Percentiles rank a stretch among this genome's conserved stretches.
Evolutionary conservation across 768 basidiomycete genomes (phyloP).

Genomic region (Termitomyces sp.): DNA sequence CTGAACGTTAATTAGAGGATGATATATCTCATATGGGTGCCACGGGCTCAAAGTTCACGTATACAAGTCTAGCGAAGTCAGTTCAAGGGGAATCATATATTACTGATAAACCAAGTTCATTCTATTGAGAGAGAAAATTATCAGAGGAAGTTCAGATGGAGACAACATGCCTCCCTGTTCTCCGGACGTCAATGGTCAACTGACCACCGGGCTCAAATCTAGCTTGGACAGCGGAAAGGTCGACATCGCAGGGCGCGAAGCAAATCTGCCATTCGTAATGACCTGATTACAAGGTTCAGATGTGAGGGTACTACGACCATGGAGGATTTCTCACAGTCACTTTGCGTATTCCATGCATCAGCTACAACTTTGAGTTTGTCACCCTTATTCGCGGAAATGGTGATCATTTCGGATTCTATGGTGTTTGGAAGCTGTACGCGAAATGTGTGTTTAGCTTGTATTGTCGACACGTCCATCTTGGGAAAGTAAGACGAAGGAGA

Average conservation of each 20-base stretch:
- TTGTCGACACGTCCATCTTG: constrained; percentile 42
- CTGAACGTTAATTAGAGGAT: constrained; percentile 3
- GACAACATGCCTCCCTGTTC: constrained; percentile 16
- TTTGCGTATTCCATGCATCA: constrained; percentile 61
- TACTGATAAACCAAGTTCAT: background rate
- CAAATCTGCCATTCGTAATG: constrained; percentile 62
- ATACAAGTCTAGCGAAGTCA: background rate
- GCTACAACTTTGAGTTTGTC: constrained; percentile 56
- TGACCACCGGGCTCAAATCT: constrained; percentile 43
- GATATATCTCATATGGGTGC: background rate
- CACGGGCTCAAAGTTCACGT: background rate
- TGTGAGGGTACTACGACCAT: constrained; percentile 2
- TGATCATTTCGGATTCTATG: constrained; percentile 61
- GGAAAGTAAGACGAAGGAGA: constrained; percentile 32
- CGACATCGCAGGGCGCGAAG: constrained; percentile 52
- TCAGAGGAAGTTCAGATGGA: background rate
- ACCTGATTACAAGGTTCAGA: constrained; percentile 29
- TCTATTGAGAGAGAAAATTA: background rate
- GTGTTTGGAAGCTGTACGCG: constrained; percentile 44
- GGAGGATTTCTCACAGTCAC: constrained; percentile 45
- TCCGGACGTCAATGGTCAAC: constrained; percentile 43
- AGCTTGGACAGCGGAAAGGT: constrained; percentile 51
- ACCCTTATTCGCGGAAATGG: constrained; percentile 56
- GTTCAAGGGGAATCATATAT: background rate
- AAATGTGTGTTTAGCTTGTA: constrained; percentile 38